Conservation (phyloP, 2,329 filamentous ascomycete species). For the Stemphylium lycopersici region DNA sequence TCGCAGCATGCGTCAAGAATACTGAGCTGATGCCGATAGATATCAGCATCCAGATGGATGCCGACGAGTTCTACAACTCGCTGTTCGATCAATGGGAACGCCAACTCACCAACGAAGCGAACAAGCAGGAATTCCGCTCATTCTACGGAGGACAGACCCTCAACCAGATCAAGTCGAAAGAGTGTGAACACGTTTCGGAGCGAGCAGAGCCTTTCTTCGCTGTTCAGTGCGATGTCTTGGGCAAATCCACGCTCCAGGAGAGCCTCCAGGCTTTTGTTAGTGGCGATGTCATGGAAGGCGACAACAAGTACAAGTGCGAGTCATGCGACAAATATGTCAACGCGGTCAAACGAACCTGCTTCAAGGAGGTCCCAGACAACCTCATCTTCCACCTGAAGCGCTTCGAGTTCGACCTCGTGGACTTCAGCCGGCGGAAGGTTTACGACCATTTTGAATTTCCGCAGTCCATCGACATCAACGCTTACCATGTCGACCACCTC, state of each 20-base stretch:
- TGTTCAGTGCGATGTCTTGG: constrained; percentile 95
- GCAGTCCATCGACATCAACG: constrained; percentile 79
- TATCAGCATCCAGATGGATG: constrained; percentile 92
- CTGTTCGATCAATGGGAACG: constrained; percentile 90
- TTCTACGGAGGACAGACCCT: constrained; percentile 93
- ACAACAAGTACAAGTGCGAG: constrained; percentile 98
- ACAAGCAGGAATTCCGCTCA: constrained; percentile 74
- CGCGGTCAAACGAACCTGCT: constrained; percentile 88
- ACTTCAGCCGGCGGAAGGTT: constrained; percentile 85
- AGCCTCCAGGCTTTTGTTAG: constrained; percentile 95
- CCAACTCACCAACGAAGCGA: constrained; percentile 71
- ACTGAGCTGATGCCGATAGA: constrained; percentile 86
- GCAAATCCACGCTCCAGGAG: constrained; percentile 80
- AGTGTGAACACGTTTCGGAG: constrained; percentile 93
- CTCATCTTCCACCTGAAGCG: constrained; percentile 94
- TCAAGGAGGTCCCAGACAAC: constrained; percentile 92
- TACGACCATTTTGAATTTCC: constrained; percentile 96
- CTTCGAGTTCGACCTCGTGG: constrained; percentile 80
- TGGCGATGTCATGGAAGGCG: constrained; percentile 95
- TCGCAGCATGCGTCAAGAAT: constrained; percentile 78
- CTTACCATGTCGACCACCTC: constrained; percentile 86
- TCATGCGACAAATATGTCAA: constrained; percentile 83
- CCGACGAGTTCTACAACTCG: constrained; percentile 96
- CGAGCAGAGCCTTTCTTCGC: constrained; percentile 89
- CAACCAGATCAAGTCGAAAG: constrained; percentile 93